Conservation (phyloP, 2,329 filamentous ascomycete genomes). For the Phaeosphaeriaceae sp. region DNA sequence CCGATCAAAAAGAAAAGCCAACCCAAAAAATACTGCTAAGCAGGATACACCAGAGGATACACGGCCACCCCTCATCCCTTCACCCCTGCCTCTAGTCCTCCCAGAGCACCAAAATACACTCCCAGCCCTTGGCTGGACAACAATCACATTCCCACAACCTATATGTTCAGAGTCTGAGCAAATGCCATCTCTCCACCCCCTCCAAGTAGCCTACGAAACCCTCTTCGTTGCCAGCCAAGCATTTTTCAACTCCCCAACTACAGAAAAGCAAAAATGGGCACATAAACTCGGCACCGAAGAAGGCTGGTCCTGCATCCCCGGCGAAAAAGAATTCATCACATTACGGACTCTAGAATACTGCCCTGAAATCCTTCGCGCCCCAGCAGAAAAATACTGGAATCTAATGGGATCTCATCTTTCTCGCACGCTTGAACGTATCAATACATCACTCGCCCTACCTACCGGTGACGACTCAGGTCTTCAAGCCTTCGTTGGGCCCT, state of each 20-base stretch:
- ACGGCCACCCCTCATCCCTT: constrained; percentile 27
- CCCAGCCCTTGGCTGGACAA: constrained; percentile 45
- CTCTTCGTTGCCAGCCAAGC: constrained; percentile 38
- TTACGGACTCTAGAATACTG: constrained; percentile 40
- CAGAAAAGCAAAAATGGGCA: constrained; percentile 38
- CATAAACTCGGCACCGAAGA: constrained; percentile 45
- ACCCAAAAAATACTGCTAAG: background rate
- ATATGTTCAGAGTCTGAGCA: background rate
- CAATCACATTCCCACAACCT: constrained; percentile 37
- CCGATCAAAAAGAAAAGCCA: constrained; percentile 21
- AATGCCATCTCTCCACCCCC: constrained; percentile 26
- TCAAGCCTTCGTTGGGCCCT: constrained; percentile 35
- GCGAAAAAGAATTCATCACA: constrained; percentile 50
- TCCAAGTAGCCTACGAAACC: constrained; percentile 36
- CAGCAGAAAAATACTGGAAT: constrained; percentile 43
- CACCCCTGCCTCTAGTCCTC: constrained; percentile 40
- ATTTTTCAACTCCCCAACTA: constrained; percentile 38
- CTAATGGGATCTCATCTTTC: constrained; percentile 37
- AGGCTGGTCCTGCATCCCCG: constrained; percentile 43
- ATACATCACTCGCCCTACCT: constrained; percentile 25
- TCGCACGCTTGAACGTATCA: constrained; percentile 32
- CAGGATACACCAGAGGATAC: constrained; percentile 12
- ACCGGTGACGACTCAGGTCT: constrained; percentile 25
- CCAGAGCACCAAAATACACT: constrained; percentile 41
- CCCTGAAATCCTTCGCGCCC: constrained; percentile 36